A percentile compares a stretch with the other conserved stretches of the same genome.
phyloP scores from a whole-genome alignment of 2,329 filamentous ascomycete species.

The Fusarium sp. region DNA sequence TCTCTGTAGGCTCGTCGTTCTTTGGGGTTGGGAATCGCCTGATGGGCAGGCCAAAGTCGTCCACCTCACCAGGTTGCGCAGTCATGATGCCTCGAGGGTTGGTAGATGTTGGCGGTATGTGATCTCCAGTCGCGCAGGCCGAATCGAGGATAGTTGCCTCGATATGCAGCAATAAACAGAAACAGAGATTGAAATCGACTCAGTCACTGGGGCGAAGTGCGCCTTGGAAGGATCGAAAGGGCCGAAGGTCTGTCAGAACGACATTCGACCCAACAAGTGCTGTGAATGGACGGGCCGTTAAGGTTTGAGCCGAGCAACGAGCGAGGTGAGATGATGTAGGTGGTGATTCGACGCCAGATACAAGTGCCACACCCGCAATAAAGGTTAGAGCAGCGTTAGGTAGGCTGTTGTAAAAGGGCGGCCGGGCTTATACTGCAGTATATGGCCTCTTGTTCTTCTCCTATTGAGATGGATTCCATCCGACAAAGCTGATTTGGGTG shows the following conservation, averaged over 20 bases:
- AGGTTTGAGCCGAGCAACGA: slow-evolving; percentile 26
- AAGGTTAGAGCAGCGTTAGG: slow-evolving; percentile 7
- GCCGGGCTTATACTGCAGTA: slow-evolving; percentile 10
- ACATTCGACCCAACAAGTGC: slow-evolving; percentile 34
- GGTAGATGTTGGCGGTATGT: slow-evolving; percentile 10
- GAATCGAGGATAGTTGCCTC: slow-evolving; percentile 1
- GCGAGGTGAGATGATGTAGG: slow-evolving; percentile 27
- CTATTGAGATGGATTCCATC: slow-evolving; percentile 32
- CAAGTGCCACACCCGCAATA: slow-evolving; percentile 10
- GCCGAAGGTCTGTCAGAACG: slow-evolving; percentile 38
- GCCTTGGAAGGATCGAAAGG: slow-evolving; percentile 38
- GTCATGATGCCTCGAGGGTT: slow-evolving; percentile 41
- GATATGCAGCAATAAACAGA: not conserved
- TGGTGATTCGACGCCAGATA: slow-evolving; percentile 17
- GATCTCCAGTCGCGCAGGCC: slow-evolving; percentile 19
- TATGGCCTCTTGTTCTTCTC: slow-evolving; percentile 29
- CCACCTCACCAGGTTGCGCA: slow-evolving; percentile 58
- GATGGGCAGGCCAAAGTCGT: slow-evolving; percentile 78
- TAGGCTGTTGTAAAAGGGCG: slow-evolving; percentile 11
- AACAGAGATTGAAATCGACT: slow-evolving; percentile 4
- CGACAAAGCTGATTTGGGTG: slow-evolving; percentile 28
- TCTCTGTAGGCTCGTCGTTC: slow-evolving; percentile 32
- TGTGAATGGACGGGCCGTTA: slow-evolving; percentile 35
- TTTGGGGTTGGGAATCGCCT: slow-evolving; percentile 58
- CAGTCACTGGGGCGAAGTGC: slow-evolving; percentile 39